Conservation (phyloP, 2,329 filamentous ascomycete species). For the Alternaria incomplexa region DNA sequence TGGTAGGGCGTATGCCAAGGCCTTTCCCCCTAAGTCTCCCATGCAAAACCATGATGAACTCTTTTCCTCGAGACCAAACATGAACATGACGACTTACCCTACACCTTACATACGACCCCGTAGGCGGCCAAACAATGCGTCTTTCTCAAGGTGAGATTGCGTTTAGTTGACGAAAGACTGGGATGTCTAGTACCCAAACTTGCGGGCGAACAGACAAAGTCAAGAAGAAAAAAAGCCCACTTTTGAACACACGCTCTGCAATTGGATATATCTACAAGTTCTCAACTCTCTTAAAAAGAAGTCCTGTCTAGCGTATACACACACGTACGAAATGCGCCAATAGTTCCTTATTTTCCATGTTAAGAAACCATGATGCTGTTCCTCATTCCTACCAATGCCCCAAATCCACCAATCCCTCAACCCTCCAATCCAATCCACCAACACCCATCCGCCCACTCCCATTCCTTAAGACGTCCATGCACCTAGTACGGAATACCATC, state of each 20-base stretch:
- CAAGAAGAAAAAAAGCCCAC: too few relatives aligned
- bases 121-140: too few relatives aligned
- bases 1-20: too few relatives aligned
- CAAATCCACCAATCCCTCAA: not conserved
- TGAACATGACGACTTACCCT: too few relatives aligned
- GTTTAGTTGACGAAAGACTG: too few relatives aligned
- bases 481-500: conserved; percentile 73
- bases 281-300: conserved; percentile 1
- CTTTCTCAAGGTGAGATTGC: too few relatives aligned
- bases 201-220: too few relatives aligned
- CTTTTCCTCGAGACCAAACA: too few relatives aligned
- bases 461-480: not conserved
- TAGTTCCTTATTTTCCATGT: not conserved
- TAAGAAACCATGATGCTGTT: conserved; percentile 1
- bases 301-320: conserved; percentile 3
- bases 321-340: conserved; percentile 1
- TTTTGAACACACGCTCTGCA: conserved; percentile 1
- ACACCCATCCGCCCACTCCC: not conserved
- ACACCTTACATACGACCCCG: too few relatives aligned
- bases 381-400: not conserved
- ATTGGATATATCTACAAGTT: conserved; percentile 18
- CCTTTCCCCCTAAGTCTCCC: too few relatives aligned
- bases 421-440: not conserved
- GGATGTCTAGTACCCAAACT: too few relatives aligned
- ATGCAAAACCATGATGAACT: too few relatives aligned